A percentile compares a stretch with the other conserved stretches of the same genome.
Evolutionary conservation across 345 rosid species (phyloP).

Genomic region (Kernera saxatilis): DNA sequence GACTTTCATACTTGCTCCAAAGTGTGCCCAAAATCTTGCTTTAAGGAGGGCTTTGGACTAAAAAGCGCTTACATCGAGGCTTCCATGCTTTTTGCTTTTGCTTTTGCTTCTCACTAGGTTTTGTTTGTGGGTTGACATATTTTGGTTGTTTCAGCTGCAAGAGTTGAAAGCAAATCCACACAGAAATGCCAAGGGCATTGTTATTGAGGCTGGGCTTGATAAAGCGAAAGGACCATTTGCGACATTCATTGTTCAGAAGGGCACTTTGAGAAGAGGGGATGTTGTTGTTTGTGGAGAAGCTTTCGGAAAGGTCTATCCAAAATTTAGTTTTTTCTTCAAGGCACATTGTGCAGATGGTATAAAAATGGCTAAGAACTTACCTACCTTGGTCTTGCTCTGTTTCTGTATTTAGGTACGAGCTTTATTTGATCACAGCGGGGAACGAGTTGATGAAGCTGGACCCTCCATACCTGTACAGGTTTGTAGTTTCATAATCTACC

Average conservation of each 20-base stretch:
- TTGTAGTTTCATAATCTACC: slow-evolving; percentile 21
- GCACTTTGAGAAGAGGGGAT: slow-evolving; percentile 87
- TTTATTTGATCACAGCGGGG: slow-evolving; percentile 76
- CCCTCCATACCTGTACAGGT: slow-evolving; percentile 97
- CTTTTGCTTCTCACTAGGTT: slow-evolving; percentile 6
- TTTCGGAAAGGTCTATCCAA: slow-evolving; percentile 79
- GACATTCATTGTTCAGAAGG: slow-evolving; percentile 92
- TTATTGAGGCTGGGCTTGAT: slow-evolving; percentile 90
- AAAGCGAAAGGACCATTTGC: slow-evolving; percentile 91
- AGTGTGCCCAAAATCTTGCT: not conserved
- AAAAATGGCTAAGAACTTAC: slow-evolving; percentile 15
- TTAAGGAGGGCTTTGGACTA: not conserved
- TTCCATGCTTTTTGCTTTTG: not conserved
- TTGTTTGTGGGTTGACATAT: slow-evolving; percentile 25
- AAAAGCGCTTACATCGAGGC: not conserved
- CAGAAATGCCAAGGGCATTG: slow-evolving; percentile 91
- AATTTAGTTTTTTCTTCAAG: slow-evolving; percentile 10
- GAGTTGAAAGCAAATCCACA: slow-evolving; percentile 97
- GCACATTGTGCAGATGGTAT: not conserved
- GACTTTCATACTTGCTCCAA: not conserved
- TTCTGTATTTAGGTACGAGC: slow-evolving; percentile 70
- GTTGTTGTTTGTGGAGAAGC: slow-evolving; percentile 93
- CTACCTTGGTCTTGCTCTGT: slow-evolving; percentile 3
- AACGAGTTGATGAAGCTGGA: slow-evolving; percentile 79
- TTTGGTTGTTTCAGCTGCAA: slow-evolving; percentile 65